Evolutionary conservation across 2,329 filamentous ascomycete species (phyloP).

Genomic region (Dactylellina leptospora): DNA sequence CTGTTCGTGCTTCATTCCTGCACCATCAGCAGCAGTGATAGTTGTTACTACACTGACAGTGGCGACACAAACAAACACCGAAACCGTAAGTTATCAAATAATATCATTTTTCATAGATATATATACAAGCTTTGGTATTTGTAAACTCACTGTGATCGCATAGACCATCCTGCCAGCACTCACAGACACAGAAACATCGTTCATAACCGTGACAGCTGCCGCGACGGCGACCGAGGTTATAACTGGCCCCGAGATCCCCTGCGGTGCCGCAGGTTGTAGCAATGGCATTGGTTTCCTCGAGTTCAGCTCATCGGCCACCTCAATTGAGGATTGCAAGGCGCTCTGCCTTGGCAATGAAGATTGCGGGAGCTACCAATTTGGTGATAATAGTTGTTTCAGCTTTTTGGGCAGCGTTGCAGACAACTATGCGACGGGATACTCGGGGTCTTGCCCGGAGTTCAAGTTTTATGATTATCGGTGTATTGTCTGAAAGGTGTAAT

Average conservation of each 20-base stretch:
- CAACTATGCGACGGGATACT: slow-evolving; percentile 10
- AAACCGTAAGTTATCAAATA: slow-evolving; percentile 2
- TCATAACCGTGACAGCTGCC: slow-evolving; percentile 6
- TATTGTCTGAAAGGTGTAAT: slow-evolving; percentile 18
- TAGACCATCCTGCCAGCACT: slow-evolving; percentile 11
- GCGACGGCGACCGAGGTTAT: neutral
- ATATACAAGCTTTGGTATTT: neutral
- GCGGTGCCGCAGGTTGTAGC: slow-evolving; percentile 6
- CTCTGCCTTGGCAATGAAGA: slow-evolving; percentile 10
- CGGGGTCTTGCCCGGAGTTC: slow-evolving; percentile 1
- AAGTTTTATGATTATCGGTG: slow-evolving; percentile 24
- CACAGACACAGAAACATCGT: slow-evolving; percentile 2
- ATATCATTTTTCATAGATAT: too few relatives aligned
- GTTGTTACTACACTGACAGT: neutral
- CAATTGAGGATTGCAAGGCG: neutral
- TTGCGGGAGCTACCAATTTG: slow-evolving; percentile 16
- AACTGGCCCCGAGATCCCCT: slow-evolving; percentile 3
- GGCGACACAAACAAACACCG: slow-evolving; percentile 17
- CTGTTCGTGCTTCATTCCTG: slow-evolving; percentile 11
- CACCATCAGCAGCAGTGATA: neutral
- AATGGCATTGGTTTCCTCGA: slow-evolving; percentile 6
- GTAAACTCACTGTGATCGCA: neutral
- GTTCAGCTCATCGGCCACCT: neutral
- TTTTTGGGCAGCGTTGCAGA: slow-evolving; percentile 18
- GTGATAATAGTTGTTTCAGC: slow-evolving; percentile 6